Conservation (phyloP, 2,329 filamentous ascomycete species). For the Trichoderma asperellum region DNA sequence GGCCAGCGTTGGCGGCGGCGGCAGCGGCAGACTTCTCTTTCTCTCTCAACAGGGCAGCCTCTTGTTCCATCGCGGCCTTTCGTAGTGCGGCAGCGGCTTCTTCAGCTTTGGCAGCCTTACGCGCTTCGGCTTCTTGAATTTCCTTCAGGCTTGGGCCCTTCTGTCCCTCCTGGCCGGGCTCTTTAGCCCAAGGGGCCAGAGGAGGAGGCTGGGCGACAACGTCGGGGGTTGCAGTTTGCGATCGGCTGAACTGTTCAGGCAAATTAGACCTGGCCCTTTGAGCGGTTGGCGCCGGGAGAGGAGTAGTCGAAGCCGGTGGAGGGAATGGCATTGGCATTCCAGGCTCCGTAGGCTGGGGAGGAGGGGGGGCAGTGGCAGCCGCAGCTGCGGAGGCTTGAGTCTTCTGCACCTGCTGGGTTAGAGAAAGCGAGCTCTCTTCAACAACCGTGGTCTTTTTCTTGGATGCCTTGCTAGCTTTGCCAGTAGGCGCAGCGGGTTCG, state of each 20-base stretch:
- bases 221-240: constrained; percentile 78
- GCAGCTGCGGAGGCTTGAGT: constrained; percentile 58
- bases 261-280: constrained; percentile 83
- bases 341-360: constrained; percentile 53
- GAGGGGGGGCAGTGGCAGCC: constrained; percentile 30
- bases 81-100: constrained; percentile 77
- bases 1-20: constrained; percentile 69
- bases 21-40: constrained; percentile 57
- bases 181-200: constrained; percentile 93
- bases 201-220: constrained; percentile 63
- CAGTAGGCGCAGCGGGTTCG: constrained; percentile 25
- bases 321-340: constrained; percentile 78
- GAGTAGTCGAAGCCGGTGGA: constrained; percentile 74
- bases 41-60: constrained; percentile 63
- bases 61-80: constrained; percentile 78
- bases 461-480: constrained; percentile 37
- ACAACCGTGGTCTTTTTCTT: constrained; percentile 39
- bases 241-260: constrained; percentile 72
- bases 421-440: constrained; percentile 57
- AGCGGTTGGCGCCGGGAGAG: constrained; percentile 84
- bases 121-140: constrained; percentile 94
- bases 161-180: constrained; percentile 68
- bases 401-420: constrained; percentile 85
- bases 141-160: constrained; percentile 93
- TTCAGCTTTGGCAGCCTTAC: constrained; percentile 87